Conservation (phyloP, 2,329 filamentous ascomycete genomes). For the Hymenoscyphus linearis region DNA sequence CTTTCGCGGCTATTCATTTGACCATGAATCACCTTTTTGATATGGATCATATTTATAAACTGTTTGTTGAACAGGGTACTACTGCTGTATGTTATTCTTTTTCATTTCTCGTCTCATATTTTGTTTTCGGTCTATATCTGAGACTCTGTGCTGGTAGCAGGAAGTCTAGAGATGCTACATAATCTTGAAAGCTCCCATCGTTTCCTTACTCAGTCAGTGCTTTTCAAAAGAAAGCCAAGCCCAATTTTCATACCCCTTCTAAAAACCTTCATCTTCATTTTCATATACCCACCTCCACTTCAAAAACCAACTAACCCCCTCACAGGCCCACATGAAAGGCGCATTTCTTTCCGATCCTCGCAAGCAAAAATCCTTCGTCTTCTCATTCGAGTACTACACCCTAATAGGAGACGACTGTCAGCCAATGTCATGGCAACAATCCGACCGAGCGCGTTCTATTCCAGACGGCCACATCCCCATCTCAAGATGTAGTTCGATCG, state of each 20-base stretch:
- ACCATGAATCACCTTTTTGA: constrained; percentile 54
- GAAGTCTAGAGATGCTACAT: not conserved
- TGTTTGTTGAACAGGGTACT: constrained; percentile 46
- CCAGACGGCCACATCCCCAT: constrained; percentile 50
- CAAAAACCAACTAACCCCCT: not conserved
- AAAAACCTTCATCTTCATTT: constrained; percentile 15
- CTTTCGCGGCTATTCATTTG: constrained; percentile 54
- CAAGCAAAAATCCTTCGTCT: constrained; percentile 53
- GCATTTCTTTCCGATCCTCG: constrained; percentile 34
- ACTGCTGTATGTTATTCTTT: constrained; percentile 34
- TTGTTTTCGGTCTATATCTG: not conserved
- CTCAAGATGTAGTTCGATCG: constrained; percentile 52
- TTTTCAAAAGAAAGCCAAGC: too few species aligned
- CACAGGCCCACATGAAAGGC: constrained; percentile 13
- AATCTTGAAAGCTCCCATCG: not conserved
- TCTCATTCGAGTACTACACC: constrained; percentile 62
- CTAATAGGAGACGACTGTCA: constrained; percentile 49
- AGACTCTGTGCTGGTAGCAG: not conserved
- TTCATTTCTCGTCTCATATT: not conserved
- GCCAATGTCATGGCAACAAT: constrained; percentile 55
- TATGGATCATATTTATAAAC: constrained; percentile 53
- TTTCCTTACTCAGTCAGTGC: not conserved
- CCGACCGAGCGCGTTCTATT: constrained; percentile 41
- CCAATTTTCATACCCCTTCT: too few species aligned
- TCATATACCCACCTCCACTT: constrained; percentile 14